A percentile compares a stretch with the other conserved stretches of the same genome.
Evolutionary conservation across 2,329 filamentous ascomycete genomes (phyloP).

Genomic region (Mycosphaerella sp.): DNA sequence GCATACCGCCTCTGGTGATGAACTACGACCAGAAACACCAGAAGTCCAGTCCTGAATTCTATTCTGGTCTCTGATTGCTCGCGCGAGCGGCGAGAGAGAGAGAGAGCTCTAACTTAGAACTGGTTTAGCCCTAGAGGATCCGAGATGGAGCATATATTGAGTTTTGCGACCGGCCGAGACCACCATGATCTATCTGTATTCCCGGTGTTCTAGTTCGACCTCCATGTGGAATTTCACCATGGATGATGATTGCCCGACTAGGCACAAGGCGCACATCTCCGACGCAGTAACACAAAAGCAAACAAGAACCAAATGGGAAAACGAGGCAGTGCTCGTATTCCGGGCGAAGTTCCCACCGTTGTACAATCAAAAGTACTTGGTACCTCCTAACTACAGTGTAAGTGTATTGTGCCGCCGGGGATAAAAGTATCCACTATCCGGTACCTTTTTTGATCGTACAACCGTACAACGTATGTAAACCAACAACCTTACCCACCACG

Average conservation of each 20-base stretch:
- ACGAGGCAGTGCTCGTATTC: conserved; percentile 9
- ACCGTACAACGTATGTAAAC: too few relatives aligned
- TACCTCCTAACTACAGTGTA: too few relatives aligned
- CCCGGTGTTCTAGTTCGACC: neutral
- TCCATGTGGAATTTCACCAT: neutral
- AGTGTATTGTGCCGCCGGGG: too few relatives aligned
- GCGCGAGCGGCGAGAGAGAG: too few relatives aligned
- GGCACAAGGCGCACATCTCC: too few relatives aligned
- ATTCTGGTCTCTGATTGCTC: neutral
- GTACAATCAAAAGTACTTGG: too few relatives aligned
- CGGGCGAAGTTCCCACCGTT: neutral
- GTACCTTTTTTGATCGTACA: too few relatives aligned
- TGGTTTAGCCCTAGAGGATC: neutral
- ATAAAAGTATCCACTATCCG: too few relatives aligned
- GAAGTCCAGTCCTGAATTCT: too few relatives aligned
- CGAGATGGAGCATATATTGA: conserved; percentile 5
- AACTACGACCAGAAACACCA: neutral
- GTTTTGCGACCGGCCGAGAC: neutral
- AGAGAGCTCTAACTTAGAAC: neutral
- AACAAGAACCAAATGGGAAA: neutral
- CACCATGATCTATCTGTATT: neutral
- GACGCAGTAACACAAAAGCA: neutral
- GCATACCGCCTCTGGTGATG: neutral
- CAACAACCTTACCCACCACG: too few relatives aligned
- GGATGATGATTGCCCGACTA: too few relatives aligned